These are phyloP conservation scores for Neotropicomus parvogracilis DNA, from an alignment of 1,284 basidiomycete species.

Conservation along the genomic window DNA sequence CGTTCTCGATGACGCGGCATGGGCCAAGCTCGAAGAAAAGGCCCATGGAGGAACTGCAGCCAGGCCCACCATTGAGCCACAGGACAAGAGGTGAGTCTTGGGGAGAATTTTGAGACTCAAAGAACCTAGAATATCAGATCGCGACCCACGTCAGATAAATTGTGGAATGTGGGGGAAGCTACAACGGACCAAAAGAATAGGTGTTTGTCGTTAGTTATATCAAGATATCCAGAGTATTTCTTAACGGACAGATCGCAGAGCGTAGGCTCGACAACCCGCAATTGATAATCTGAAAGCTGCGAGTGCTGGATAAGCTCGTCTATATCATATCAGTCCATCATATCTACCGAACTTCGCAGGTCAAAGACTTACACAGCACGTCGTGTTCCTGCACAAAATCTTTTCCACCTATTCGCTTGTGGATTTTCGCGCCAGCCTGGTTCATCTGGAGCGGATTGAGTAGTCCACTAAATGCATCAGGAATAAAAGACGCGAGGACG, in stretches of 20 bases:
- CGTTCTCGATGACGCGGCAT: conserved; percentile 68
- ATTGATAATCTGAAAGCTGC: conserved; percentile 64
- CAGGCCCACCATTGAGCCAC: conserved; percentile 89
- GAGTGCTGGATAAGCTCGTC: conserved; percentile 75
- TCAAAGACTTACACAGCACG: conserved; percentile 49
- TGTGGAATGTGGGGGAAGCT: neutral
- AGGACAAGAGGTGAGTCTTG: conserved; percentile 76
- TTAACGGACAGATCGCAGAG: conserved; percentile 82
- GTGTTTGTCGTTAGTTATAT: conserved; percentile 81
- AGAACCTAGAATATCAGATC: conserved; percentile 60
- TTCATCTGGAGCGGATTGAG: conserved; percentile 45
- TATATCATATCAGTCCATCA: conserved; percentile 30
- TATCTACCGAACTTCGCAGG: neutral
- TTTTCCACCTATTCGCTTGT: conserved; percentile 53
- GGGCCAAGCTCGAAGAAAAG: conserved; percentile 87
- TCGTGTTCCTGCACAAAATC: conserved; percentile 65
- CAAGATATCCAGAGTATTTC: conserved; percentile 88
- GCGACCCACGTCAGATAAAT: conserved; percentile 18
- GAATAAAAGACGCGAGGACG: no score
- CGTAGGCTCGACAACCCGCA: conserved; percentile 70
- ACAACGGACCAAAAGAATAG: conserved; percentile 77
- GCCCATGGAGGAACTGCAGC: conserved; percentile 75
- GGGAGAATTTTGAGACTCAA: conserved; percentile 75
- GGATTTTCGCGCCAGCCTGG: conserved; percentile 42
- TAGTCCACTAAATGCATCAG: neutral